Base-by-base conservation (phyloP, 192 early-diverging fungal species). In the Coemansia umbellata region DNA sequence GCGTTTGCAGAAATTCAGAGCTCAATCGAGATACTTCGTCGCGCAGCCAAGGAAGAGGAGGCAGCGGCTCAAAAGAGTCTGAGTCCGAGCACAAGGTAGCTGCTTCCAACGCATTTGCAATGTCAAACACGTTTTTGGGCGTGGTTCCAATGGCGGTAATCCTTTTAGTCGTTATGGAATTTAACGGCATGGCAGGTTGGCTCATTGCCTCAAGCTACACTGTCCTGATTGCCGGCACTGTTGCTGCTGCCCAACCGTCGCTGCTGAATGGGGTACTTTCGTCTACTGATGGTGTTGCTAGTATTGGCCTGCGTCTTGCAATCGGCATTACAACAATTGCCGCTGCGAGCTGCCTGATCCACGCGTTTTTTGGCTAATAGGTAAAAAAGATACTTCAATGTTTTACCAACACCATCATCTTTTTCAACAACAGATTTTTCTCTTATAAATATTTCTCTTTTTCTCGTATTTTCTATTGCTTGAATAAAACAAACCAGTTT, bases 101-200 rank as follows among this genome's bases (percentile, higher is more conserved):
- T 19, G 37, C 28, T n/a, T 49, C 42, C 1, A 56, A 67, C 31
- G 58, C 44, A 9, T 47, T 64, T 26, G 45, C 55, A 4, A 26
- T 37, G 0, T 23, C 60, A 10, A 56, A 53, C 50, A 44, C 54
- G 33, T 39, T 55, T 21, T 45, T 75, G 57, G 50, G 31, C 15
- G 41, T 75, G 9, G 15, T 75, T 5, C 64, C 72, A 8, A 49
- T 68, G 53, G 41, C 66, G 9, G 35, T 42, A 1, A 15, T 60
- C 21, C 41, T 68, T 28, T 39, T 75, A 17, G 58, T 63, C 0
- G 50, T 68, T 22, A 63, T 75, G 65, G 72, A 75, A 53, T 44
- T 60, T n/a, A 64, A 66, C 22, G 72, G 65, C 7, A 47, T 58
- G 27, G 60, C 65, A 0, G 35, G 49, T 18, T 68, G 72, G 72